Conservation (phyloP, 768 basidiomycete genomes). For the Boletus reticulatus region DNA sequence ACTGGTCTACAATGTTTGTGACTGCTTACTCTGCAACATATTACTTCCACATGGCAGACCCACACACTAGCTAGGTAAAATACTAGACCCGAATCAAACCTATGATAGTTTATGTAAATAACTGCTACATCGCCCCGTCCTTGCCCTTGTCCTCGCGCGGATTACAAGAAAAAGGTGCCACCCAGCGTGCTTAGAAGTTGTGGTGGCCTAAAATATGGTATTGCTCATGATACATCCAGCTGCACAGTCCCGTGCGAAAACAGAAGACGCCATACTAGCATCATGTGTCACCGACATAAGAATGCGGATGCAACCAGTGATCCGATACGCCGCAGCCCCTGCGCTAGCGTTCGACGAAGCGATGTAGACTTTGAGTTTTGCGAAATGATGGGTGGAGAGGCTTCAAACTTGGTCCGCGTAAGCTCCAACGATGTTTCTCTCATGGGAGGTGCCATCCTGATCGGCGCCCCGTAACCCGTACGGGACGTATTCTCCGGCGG, state of each 20-base stretch:
- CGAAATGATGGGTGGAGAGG: conserved; percentile 17
- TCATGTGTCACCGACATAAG: conserved; percentile 28
- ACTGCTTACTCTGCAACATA: conserved; percentile 28
- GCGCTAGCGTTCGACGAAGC: conserved; percentile 24
- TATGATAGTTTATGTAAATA: conserved; percentile 34
- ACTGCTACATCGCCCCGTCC: conserved; percentile 12
- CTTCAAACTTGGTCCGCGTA: conserved; percentile 20
- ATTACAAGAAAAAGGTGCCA: conserved; percentile 13
- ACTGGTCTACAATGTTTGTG: conserved; percentile 27
- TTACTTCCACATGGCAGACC: conserved; percentile 21
- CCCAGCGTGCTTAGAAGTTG: conserved; percentile 4
- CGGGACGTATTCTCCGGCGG: conserved; percentile 23
- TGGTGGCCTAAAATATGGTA: conserved; percentile 21
- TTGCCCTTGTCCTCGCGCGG: conserved; percentile 5
- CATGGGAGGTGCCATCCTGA: conserved; percentile 23
- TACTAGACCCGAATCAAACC: conserved; percentile 4
- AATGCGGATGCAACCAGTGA: conserved; percentile 31
- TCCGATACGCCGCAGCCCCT: conserved; percentile 25
- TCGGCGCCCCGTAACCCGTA: conserved; percentile 20
- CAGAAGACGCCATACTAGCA: conserved; percentile 4
- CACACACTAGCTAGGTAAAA: conserved; percentile 6
- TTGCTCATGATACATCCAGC: conserved; percentile 18
- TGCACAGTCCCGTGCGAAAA: conserved; percentile 26
- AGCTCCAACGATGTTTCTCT: conserved; percentile 24
- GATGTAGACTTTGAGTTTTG: conserved; percentile 22